phyloP scores from a whole-genome alignment of 257 asterid genomes.

The Verbena officinalis region DNA sequence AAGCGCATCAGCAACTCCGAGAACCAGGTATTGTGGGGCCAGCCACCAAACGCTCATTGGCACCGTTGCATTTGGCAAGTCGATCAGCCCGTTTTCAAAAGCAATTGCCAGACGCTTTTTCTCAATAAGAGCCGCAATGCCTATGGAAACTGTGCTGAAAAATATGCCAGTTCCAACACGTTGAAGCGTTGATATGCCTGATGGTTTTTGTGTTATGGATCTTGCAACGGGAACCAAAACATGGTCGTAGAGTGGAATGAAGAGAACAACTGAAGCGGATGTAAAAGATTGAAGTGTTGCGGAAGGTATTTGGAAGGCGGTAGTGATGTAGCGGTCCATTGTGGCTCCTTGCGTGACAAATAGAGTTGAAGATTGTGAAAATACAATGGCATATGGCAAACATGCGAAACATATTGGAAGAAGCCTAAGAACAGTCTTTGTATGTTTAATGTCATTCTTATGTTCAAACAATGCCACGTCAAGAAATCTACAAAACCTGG shows the following conservation, averaged over 20 bases:
- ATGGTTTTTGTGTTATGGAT: conserved; percentile 45
- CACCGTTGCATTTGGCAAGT: conserved; percentile 42
- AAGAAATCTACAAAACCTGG: conserved; percentile 46
- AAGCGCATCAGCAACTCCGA: conserved; percentile 57
- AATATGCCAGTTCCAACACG: conserved; percentile 52
- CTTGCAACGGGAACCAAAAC: conserved; percentile 54
- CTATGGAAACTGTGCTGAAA: conserved; percentile 45
- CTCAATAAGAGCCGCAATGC: conserved; percentile 59
- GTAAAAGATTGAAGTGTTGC: conserved; percentile 56
- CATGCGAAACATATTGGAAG: conserved; percentile 63
- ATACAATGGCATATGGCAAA: conserved; percentile 47
- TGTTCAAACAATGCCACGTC: conserved; percentile 51
- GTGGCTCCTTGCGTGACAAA: conserved; percentile 67
- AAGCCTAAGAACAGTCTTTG: conserved; percentile 54
- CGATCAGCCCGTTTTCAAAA: conserved; percentile 40
- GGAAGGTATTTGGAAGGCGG: conserved; percentile 51
- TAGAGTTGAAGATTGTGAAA: conserved; percentile 53
- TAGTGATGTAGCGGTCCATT: conserved; percentile 54
- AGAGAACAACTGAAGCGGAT: conserved; percentile 41
- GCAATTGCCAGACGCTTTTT: conserved; percentile 51
- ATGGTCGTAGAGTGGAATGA: conserved; percentile 57
- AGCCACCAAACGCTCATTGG: conserved; percentile 81
- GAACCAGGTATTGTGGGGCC: conserved; percentile 53
- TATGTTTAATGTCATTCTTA: conserved; percentile 32
- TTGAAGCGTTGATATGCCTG: conserved; percentile 65